phyloP scores from a whole-genome alignment of 164 flowering plant species.

The Vitis labrusca region DNA sequence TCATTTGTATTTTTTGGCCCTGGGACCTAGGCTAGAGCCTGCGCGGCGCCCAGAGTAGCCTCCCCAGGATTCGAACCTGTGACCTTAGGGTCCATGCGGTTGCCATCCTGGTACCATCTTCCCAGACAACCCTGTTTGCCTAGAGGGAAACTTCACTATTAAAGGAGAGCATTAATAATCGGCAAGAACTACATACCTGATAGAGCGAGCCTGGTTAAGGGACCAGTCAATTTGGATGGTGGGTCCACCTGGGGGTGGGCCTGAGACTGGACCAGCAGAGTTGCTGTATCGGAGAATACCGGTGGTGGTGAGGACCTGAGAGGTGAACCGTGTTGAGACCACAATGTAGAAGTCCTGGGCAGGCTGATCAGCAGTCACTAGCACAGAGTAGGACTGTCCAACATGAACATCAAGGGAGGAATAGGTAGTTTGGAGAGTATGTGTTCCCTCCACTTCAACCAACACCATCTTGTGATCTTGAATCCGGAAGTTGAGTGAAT shows the following conservation, averaged over 20 bases:
- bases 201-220: conserved; percentile 80
- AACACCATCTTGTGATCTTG: conserved; percentile 67
- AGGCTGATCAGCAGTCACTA: conserved; percentile 77
- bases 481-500: conserved; percentile 77
- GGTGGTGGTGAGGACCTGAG: conserved; percentile 50
- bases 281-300: conserved; percentile 62
- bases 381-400: conserved; percentile 84
- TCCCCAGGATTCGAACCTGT: no score
- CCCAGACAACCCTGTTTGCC: no score
- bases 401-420: conserved; percentile 82
- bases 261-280: conserved; percentile 56
- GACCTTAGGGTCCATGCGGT: no score
- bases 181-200: conserved; percentile 40
- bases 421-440: conserved; percentile 63
- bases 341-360: conserved; percentile 65
- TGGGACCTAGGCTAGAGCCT: no score
- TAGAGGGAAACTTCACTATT: background rate
- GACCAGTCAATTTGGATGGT: conserved; percentile 84
- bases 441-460: conserved; percentile 92
- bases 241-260: conserved; percentile 82
- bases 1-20: no score
- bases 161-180: no score
- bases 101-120: no score
- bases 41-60: no score
- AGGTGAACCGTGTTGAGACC: conserved; percentile 66